A percentile compares a stretch with the other conserved stretches of the same genome.
These are phyloP conservation scores for Candida verbasci DNA, from an alignment of 805 yeast species.

Conservation along the genomic window DNA sequence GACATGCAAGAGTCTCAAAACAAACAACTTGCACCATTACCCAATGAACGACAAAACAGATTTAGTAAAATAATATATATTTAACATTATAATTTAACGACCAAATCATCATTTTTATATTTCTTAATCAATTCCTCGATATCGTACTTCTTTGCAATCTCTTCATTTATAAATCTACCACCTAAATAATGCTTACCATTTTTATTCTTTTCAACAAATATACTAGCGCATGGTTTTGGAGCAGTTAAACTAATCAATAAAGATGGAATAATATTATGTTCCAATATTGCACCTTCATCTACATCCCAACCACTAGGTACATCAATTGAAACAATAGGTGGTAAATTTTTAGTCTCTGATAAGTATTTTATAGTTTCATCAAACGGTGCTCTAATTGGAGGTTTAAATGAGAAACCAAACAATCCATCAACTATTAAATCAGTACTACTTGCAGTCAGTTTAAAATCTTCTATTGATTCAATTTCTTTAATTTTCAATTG, in stretches of 20 bases:
- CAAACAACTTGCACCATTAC: constrained; percentile 4
- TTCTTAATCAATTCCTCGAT: constrained; percentile 44
- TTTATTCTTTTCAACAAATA: constrained; percentile 25
- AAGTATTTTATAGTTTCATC: constrained; percentile 33
- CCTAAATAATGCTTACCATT: constrained; percentile 70
- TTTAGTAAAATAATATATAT: too few species aligned
- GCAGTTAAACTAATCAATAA: constrained; percentile 84
- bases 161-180: constrained; percentile 73
- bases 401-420: constrained; percentile 91
- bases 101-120: constrained; percentile 31
- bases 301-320: constrained; percentile 98
- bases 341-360: constrained; percentile 25
- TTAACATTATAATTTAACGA: constrained; percentile 32
- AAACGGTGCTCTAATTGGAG: constrained; percentile 83
- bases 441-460: constrained; percentile 19
- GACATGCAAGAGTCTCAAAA: too few species aligned
- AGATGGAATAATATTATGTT: constrained; percentile 50
- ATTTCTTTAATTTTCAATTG: constrained; percentile 60
- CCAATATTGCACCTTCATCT: constrained; percentile 64
- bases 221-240: constrained; percentile 80
- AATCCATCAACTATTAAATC: constrained; percentile 62
- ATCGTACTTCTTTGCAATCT: constrained; percentile 68
- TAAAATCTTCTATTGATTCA: constrained; percentile 31
- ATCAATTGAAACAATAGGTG: constrained; percentile 76
- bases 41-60: too few species aligned